Evolutionary conservation across 495 filamentous ascomycete species (phyloP), one percentile per base, ranked within the genome.

Genomic region (Cercophora sp.): DNA sequence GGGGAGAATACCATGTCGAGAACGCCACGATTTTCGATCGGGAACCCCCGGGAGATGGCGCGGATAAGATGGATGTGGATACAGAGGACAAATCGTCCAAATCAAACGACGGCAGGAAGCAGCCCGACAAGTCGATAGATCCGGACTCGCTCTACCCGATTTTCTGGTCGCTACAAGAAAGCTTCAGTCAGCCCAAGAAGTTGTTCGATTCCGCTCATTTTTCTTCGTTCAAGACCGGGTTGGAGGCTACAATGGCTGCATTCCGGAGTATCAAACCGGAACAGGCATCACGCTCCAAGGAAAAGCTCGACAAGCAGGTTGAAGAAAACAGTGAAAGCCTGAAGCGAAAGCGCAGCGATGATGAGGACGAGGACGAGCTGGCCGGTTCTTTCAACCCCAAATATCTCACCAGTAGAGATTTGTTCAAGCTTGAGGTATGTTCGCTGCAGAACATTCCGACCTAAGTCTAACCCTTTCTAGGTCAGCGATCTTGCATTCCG

Each of bases 1-100:
- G 94, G 23, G 93, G 93, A 58, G 93, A 97, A 68, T 99, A 91
- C 56, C 94, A 99, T 61, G 81, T 85, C 16, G 92, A 96, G 59
- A 99, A 99, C 78, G 82, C 93, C 45, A 99, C 93, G 2, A 84
- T 80, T 0, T 97, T 83, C 64, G 91, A 96, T 50, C 76, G 81
- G 15, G 72, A 72, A 15, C 56, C 71, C 2, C 59, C 73, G n/a
- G 59, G 75, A 47, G 78, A 76, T 1, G 78, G 71, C 55, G 74
- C 79, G 10, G 85, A 89, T 26, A 78, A 78, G 60, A 81, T 83
- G 70, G 83, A 84, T n/a, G 68, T 80, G 15, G 80, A 78, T 27
- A 50, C 48, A 4, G 66, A 75, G 1, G 55, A 62, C 34, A 70
- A 69, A 42, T 67, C 70, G 41, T 52, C 82, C 42, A 70, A 79